A percentile compares a stretch with the other conserved stretches of the same genome.
phyloP scores from a whole-genome alignment of 2,329 filamentous ascomycete genomes.

The Colletotrichum magnum region DNA sequence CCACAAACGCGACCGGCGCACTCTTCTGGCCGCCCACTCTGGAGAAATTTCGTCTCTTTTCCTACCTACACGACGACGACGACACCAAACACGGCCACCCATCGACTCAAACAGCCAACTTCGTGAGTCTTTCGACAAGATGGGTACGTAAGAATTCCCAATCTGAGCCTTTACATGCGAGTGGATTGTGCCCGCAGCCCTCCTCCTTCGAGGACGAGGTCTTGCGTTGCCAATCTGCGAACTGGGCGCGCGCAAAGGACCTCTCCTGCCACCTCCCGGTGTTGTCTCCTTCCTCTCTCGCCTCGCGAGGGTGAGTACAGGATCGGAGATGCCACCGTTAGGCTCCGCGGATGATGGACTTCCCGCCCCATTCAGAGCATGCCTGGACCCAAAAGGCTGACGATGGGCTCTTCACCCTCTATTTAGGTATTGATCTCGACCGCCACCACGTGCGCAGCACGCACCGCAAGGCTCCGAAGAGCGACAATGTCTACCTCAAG shows the following conservation, averaged over 20 bases:
- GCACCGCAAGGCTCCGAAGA: slow-evolving; percentile 96
- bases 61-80: slow-evolving; percentile 48
- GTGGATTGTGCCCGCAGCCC: slow-evolving; percentile 45
- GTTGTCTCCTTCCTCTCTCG: background rate
- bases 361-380: slow-evolving; percentile 68
- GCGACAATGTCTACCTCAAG: slow-evolving; percentile 97
- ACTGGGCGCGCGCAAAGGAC: slow-evolving; percentile 40
- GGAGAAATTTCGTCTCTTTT: slow-evolving; percentile 12
- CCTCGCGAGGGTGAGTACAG: background rate
- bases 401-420: slow-evolving; percentile 60
- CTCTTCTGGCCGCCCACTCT: slow-evolving; percentile 4
- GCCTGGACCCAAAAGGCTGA: slow-evolving; percentile 74
- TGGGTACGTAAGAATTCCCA: slow-evolving; percentile 70
- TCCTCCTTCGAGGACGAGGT: background rate
- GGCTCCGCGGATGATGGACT: slow-evolving; percentile 39
- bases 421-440: slow-evolving; percentile 80
- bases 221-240: slow-evolving; percentile 35
- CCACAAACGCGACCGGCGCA: background rate
- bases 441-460: slow-evolving; percentile 78
- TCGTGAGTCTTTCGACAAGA: slow-evolving; percentile 65
- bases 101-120: slow-evolving; percentile 56
- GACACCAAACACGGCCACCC: slow-evolving; percentile 51
- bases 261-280: slow-evolving; percentile 40
- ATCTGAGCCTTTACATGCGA: slow-evolving; percentile 56
- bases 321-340: background rate